Conservation (phyloP, 2,329 filamentous ascomycete species). For the Colletotrichum brevisporum region DNA sequence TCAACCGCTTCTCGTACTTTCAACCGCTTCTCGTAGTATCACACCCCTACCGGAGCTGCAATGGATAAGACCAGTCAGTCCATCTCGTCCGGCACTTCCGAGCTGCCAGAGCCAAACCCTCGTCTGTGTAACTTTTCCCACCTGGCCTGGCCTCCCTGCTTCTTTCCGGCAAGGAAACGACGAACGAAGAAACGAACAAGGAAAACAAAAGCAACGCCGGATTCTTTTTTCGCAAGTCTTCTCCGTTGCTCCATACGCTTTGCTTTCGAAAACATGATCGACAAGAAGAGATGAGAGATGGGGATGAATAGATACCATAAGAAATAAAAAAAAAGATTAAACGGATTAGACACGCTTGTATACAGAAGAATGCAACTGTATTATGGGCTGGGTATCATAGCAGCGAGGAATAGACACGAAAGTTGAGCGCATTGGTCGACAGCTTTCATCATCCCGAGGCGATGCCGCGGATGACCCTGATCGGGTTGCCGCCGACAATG, state of each 20-base stretch:
- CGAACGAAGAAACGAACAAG: neutral
- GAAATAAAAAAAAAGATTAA: constrained; percentile 4
- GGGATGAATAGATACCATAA: neutral
- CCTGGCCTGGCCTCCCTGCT: neutral
- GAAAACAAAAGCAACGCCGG: constrained; percentile 6
- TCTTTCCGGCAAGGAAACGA: neutral
- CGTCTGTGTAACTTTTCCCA: neutral
- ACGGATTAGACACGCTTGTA: constrained; percentile 29
- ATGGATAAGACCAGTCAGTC: constrained; percentile 6
- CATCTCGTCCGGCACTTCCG: constrained; percentile 2
- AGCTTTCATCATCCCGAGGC: constrained; percentile 28
- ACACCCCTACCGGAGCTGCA: neutral
- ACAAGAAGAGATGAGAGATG: constrained; percentile 4
- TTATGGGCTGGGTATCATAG: constrained; percentile 40
- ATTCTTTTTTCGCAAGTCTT: constrained; percentile 19
- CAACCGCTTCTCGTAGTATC: neutral
- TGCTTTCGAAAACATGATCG: constrained; percentile 18
- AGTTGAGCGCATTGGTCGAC: neutral
- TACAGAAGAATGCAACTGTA: constrained; percentile 30
- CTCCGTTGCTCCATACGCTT: constrained; percentile 30
- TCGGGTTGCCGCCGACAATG: constrained; percentile 80
- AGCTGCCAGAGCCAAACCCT: constrained; percentile 35
- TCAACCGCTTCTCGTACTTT: neutral
- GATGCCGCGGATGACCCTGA: constrained; percentile 65
- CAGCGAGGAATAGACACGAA: constrained; percentile 24